Base-by-base conservation (phyloP, 805 yeast genomes). In the Barnettozyma vustinii region DNA sequence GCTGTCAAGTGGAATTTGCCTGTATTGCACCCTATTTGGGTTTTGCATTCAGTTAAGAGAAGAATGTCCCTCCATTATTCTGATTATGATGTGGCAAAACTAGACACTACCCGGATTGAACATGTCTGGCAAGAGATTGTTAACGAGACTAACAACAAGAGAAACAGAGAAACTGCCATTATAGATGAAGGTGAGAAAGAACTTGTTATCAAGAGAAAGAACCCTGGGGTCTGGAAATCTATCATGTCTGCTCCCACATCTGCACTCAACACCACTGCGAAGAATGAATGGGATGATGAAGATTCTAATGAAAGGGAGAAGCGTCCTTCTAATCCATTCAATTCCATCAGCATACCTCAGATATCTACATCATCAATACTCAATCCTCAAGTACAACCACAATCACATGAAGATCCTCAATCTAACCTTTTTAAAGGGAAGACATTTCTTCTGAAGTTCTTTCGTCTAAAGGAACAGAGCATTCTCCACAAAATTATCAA, bases 371-470 rank as follows among this genome's bases (percentile, higher is more conserved):
- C 51, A 4, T 33, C 39, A 9, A 33, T 48, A 5, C 27, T 48
- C 10, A 40, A 47, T 32, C 44, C 37, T n/a, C 33, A 9, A 42
- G 20, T 2, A 9, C 25, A 9, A n/a, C 19, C 27, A 8, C 12
- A 26, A n/a, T 36, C 39, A 36, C 20, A 18, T 36, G 45, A 20
- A 18, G 19, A 25, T 23, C 13, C 36, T 3, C 21, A 43, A 8
- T 56, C 62, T 10, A 51, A 44, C 9, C 13, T 83, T 4, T 79
- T 83, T 51, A 42, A 56, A 13, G 74, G 72, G 1, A 61, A 69
- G 46, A 57, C 60, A 9, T 81, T 84, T 56, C 53, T 66, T 10
- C 58, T 76, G 9, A 58, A 63, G 15, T 79, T 74, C 19, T 83
- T 72, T 52, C 63, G 66, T 9, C 51, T 58, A 1, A 60, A 63